Percentiles rank a stretch among this genome's conserved stretches.
These are phyloP conservation scores for Penicillium sp. DNA, from an alignment of 2,329 filamentous ascomycete genomes.

Conservation along the genomic window DNA sequence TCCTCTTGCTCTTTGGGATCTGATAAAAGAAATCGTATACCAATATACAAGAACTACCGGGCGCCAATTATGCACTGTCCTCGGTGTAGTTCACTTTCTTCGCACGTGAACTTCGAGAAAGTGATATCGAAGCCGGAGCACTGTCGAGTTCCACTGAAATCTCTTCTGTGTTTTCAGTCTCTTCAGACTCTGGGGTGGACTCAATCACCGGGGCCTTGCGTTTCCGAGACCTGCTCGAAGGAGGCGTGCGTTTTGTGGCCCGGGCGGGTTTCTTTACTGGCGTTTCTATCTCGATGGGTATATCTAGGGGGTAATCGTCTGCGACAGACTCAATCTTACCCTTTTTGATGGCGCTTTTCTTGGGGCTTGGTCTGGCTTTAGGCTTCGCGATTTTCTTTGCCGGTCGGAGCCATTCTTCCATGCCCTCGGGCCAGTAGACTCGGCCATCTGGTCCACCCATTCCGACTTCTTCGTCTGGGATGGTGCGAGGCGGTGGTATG, in stretches of 20 bases:
- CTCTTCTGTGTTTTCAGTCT: conserved; percentile 19
- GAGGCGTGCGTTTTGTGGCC: conserved; percentile 17
- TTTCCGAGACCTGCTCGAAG: conserved; percentile 25
- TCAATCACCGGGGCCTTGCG: conserved; percentile 30
- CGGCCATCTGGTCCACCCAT: conserved; percentile 82
- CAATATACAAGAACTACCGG: neutral
- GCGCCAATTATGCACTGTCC: conserved; percentile 26
- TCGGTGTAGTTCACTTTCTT: conserved; percentile 39
- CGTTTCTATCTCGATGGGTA: conserved; percentile 14
- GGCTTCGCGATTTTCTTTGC: conserved; percentile 60
- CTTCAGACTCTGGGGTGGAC: conserved; percentile 29
- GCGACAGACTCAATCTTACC: conserved; percentile 18
- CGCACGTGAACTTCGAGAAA: conserved; percentile 30
- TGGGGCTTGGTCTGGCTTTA: conserved; percentile 23
- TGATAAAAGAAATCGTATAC: neutral
- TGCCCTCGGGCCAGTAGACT: conserved; percentile 86
- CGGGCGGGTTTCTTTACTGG: conserved; percentile 17
- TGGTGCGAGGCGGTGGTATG: conserved; percentile 44
- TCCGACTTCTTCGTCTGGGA: conserved; percentile 68
- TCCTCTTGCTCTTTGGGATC: neutral
- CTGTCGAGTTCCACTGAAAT: conserved; percentile 4
- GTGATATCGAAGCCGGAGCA: conserved; percentile 4
- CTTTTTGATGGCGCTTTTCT: conserved; percentile 20
- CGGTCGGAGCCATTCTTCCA: conserved; percentile 86
- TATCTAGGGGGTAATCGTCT: conserved; percentile 5